Evolutionary conservation across 108 stramenopile species (phyloP), one percentile per base, ranked within the genome.

Genomic region (Craspedostauros australis): DNA sequence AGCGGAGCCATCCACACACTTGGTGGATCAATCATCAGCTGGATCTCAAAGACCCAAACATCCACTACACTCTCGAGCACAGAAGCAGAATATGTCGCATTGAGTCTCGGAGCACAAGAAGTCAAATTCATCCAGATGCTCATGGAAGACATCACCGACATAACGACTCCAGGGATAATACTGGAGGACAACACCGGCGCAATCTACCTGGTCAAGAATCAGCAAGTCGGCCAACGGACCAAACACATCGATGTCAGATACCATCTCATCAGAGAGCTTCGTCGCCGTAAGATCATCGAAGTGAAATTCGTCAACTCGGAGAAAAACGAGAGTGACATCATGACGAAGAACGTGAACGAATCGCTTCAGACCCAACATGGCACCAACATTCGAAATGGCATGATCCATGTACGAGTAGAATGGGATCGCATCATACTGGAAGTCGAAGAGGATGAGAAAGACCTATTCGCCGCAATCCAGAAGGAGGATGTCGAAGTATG

Each of bases 101-200:
- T 26, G 23, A n/a, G 33, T 4, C 20, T 40, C 6, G 27, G 23
- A 36, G 54, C 62, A 8, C 34, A 7, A 3, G 62, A 64, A 15
- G 28, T 56, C 20, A 44, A 46, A 20, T 64, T 64, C 30, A 16
- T 55, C 34, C 41, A 46, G 33, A 64, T 55, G 54, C 38, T 64
- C 37, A 22, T 64, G 6, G 36, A 36, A 12, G 54, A 64, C 26
- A 30, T 64, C 15, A 23, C 26, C n/a, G 18, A 3, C 12, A 37
- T 16, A 11, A 15, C 36, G 11, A 5, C 24, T 7, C 62, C 54
- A 45, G 54, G n/a, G 18, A 46, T 28, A 6, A 4, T 64, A n/a
- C 27, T 46, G 33, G 62, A 54, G 27, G 62, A 64, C 39, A 55
- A 64, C 43, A 55, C 54, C 12, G 62, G 62, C 3, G 53, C 45